A percentile compares a stretch with the other conserved stretches of the same genome.
Evolutionary conservation across 179 eudicot species (phyloP).

Genomic region (Heliamphora pulchella): DNA sequence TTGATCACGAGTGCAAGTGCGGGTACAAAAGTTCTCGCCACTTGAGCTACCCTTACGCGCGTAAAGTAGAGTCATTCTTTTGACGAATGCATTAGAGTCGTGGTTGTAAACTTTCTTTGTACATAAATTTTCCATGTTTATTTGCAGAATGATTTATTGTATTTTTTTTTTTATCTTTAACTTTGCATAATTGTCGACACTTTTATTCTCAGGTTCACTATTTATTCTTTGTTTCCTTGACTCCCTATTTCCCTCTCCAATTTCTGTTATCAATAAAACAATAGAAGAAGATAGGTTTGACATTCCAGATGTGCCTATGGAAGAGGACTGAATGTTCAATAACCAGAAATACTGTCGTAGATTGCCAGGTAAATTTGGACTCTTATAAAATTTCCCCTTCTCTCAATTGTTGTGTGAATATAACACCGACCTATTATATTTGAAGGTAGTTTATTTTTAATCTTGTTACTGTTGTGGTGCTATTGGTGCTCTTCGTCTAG

Average conservation of each 20-base stretch:
- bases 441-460: neutral
- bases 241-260: constrained; percentile 52
- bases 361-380: neutral
- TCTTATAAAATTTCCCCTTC: neutral
- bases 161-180: neutral
- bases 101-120: neutral
- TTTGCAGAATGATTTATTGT: neutral
- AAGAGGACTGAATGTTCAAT: constrained; percentile 48
- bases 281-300: constrained; percentile 83
- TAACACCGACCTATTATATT: neutral
- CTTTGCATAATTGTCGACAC: neutral
- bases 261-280: constrained; percentile 55
- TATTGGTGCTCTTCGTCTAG: neutral
- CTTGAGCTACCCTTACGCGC: no score
- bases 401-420: neutral
- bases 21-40: no score
- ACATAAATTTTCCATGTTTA: neutral
- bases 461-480: neutral
- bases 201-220: neutral
- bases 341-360: neutral
- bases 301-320: constrained; percentile 94
- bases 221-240: constrained; percentile 42
- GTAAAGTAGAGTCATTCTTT: no score
- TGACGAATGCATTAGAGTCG: neutral
- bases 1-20: no score